These are phyloP conservation scores for Aspergillus sp. DNA, from an alignment of 2,329 filamentous ascomycete genomes.

Conservation along the genomic window DNA sequence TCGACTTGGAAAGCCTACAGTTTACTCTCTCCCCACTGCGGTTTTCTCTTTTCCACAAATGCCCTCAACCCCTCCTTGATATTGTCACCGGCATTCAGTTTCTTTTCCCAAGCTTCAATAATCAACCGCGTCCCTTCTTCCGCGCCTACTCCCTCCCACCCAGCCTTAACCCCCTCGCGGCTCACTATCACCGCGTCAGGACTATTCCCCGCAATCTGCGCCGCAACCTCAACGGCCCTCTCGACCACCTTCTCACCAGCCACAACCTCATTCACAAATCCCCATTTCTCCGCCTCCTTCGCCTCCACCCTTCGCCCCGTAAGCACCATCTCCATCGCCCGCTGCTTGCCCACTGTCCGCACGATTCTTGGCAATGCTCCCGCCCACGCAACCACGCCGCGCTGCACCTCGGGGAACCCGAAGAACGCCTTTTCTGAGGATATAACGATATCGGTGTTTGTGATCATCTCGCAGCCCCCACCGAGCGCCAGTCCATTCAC, in stretches of 20 bases:
- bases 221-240: conserved; percentile 61
- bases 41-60: conserved; percentile 74
- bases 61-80: conserved; percentile 71
- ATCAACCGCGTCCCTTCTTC: conserved; percentile 62
- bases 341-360: conserved; percentile 64
- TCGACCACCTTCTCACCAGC: conserved; percentile 25
- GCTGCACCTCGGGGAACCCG: conserved; percentile 68
- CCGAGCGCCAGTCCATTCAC: conserved; percentile 75
- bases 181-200: conserved; percentile 76
- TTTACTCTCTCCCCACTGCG: conserved; percentile 57
- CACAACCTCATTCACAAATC: conserved; percentile 65
- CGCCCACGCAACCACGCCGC: conserved; percentile 69
- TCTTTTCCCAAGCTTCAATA: conserved; percentile 58
- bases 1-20: conserved; percentile 22
- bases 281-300: conserved; percentile 63
- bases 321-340: conserved; percentile 72
- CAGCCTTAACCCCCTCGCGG: conserved; percentile 68
- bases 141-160: conserved; percentile 69
- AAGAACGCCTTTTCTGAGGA: conserved; percentile 60
- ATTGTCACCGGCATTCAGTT: conserved; percentile 67
- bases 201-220: conserved; percentile 63
- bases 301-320: conserved; percentile 62
- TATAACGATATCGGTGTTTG: conserved; percentile 71
- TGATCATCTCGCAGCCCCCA: conserved; percentile 73
- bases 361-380: conserved; percentile 69